These are phyloP conservation scores for Thielaviopsis ethacetica DNA, from an alignment of 2,329 filamentous ascomycete species.

Conservation along the genomic window DNA sequence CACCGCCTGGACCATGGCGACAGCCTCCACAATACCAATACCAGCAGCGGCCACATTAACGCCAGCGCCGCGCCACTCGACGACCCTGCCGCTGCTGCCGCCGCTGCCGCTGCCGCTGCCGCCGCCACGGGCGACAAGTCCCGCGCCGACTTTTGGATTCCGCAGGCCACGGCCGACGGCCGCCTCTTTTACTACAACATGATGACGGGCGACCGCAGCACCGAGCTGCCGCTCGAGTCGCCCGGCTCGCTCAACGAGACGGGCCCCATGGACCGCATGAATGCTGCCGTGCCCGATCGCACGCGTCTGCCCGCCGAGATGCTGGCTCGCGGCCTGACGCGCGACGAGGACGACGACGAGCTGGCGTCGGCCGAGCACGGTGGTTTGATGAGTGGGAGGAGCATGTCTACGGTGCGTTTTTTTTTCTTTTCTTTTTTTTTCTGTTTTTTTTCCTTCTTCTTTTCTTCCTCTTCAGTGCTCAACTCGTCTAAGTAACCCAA, in stretches of 20 bases:
- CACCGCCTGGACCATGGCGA: no score
- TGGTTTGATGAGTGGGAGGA: no score
- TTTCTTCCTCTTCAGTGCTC: no score
- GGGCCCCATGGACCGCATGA: constrained; percentile 76
- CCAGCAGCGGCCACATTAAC: no score
- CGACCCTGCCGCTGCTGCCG: constrained; percentile 30
- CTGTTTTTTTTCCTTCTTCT: no score
- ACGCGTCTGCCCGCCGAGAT: constrained; percentile 81
- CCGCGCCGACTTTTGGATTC: constrained; percentile 94
- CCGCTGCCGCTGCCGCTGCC: constrained; percentile 18
- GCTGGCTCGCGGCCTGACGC: constrained; percentile 66
- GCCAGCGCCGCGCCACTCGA: constrained; percentile 38
- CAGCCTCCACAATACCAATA: no score
- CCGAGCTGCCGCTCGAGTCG: constrained; percentile 86
- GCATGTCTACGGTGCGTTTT: not conserved
- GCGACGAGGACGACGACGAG: constrained; percentile 83
- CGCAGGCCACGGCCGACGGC: constrained; percentile 86
- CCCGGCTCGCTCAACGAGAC: constrained; percentile 65
- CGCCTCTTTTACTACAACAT: constrained; percentile 97
- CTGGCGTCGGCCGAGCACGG: constrained; percentile 16
- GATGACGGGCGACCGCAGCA: constrained; percentile 84
- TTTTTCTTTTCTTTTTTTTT: not conserved
- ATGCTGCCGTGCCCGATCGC: constrained; percentile 75
- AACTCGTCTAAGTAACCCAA: no score
- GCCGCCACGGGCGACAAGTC: constrained; percentile 41